phyloP scores from a whole-genome alignment of 768 basidiomycete species.

The Xanthoconium purpureum region DNA sequence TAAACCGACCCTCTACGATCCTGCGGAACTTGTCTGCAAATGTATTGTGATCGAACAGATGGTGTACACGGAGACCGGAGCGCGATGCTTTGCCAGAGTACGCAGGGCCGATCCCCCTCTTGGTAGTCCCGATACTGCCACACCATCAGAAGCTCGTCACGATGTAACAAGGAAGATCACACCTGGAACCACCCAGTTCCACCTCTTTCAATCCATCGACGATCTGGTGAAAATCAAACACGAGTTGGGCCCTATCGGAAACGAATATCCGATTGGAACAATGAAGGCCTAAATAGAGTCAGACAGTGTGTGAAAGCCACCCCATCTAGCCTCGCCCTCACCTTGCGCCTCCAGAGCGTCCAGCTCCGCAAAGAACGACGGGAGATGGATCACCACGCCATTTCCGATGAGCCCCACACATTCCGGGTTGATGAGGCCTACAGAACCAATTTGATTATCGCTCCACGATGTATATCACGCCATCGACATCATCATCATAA shows the following conservation, averaged over 20 bases:
- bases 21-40: constrained; percentile 93
- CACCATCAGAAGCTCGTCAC: neutral
- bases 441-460: neutral
- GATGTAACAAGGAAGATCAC: constrained; percentile 5
- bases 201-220: constrained; percentile 98
- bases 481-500: neutral
- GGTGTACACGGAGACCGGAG: constrained; percentile 93
- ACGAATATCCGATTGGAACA: constrained; percentile 84
- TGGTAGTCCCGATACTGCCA: constrained; percentile 91
- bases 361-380: constrained; percentile 91
- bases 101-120: constrained; percentile 97
- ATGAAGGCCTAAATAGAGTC: constrained; percentile 61
- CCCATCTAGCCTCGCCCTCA: constrained; percentile 26
- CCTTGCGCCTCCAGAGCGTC: constrained; percentile 84
- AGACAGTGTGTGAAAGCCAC: neutral
- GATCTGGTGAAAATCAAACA: constrained; percentile 99
- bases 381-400: constrained; percentile 95
- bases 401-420: constrained; percentile 88
- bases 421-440: constrained; percentile 36
- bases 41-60: constrained; percentile 81
- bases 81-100: constrained; percentile 98
- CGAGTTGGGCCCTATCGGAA: constrained; percentile 94
- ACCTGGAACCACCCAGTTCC: constrained; percentile 89
- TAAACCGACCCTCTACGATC: constrained; percentile 95
- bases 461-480: neutral